A percentile compares a stretch with the other conserved stretches of the same genome.
These are phyloP conservation scores for Colletotrichum limetticola DNA, from an alignment of 2,329 filamentous ascomycete genomes.

Conservation along the genomic window DNA sequence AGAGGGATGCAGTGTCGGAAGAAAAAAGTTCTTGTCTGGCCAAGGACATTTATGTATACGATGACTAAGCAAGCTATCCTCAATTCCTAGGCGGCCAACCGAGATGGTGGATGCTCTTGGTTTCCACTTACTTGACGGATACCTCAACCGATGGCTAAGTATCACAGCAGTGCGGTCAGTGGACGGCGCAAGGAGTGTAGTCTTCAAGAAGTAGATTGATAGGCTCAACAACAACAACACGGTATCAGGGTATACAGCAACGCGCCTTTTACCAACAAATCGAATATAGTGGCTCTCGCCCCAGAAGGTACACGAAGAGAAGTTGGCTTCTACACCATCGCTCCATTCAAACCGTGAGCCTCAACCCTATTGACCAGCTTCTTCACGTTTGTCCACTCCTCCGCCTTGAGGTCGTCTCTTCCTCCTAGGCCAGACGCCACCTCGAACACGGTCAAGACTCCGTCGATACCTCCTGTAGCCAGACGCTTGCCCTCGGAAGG, in stretches of 20 bases:
- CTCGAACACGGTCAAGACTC: conserved; percentile 91
- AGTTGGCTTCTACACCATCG: conserved; percentile 44
- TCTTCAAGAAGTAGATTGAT: conserved; percentile 8
- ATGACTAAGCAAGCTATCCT: conserved; percentile 25
- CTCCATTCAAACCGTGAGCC: conserved; percentile 63
- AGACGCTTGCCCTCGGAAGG: conserved; percentile 85
- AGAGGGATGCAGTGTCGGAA: background rate
- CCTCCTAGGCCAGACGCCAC: conserved; percentile 85
- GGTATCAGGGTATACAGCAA: conserved; percentile 35
- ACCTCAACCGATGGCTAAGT: background rate
- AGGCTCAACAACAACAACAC: conserved; percentile 22
- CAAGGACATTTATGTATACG: background rate
- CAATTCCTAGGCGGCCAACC: background rate
- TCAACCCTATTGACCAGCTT: conserved; percentile 84
- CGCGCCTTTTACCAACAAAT: conserved; percentile 31
- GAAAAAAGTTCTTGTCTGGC: conserved; percentile 8
- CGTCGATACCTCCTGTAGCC: conserved; percentile 92
- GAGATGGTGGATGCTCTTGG: background rate
- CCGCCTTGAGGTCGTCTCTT: conserved; percentile 82
- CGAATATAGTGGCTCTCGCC: conserved; percentile 28
- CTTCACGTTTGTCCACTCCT: conserved; percentile 96
- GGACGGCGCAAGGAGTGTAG: background rate
- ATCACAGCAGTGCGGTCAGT: background rate
- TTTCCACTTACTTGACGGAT: background rate
- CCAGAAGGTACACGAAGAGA: conserved; percentile 41